These are phyloP conservation scores for Camillea tinctor DNA, from an alignment of 2,329 filamentous ascomycete species.

Conservation along the genomic window DNA sequence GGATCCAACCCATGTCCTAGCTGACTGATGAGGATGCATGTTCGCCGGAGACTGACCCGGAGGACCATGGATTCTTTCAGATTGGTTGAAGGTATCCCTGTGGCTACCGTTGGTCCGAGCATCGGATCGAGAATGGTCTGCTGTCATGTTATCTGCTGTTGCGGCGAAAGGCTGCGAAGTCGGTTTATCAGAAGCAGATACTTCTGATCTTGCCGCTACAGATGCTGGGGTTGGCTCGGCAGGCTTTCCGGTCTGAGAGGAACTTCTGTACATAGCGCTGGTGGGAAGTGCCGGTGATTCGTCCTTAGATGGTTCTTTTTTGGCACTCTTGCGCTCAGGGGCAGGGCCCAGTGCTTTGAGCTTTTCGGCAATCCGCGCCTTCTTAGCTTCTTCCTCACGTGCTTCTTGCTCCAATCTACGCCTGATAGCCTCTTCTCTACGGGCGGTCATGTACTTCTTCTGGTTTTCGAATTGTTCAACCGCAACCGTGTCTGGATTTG, in stretches of 20 bases:
- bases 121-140: background rate
- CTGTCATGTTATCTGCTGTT: background rate
- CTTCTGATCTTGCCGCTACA: constrained; percentile 21
- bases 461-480: constrained; percentile 59
- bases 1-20: constrained; percentile 28
- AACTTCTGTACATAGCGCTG: no score
- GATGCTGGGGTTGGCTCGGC: constrained; percentile 27
- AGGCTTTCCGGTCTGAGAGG: background rate
- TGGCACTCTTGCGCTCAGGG: constrained; percentile 58
- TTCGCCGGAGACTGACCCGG: constrained; percentile 10
- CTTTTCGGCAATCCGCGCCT: constrained; percentile 70
- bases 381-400: constrained; percentile 68
- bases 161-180: background rate
- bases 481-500: constrained; percentile 27
- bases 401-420: constrained; percentile 67
- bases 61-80: constrained; percentile 11
- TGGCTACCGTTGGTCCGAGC: constrained; percentile 32
- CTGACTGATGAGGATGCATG: constrained; percentile 32
- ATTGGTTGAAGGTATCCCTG: constrained; percentile 30
- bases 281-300: constrained; percentile 4
- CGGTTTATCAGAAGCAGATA: constrained; percentile 8
- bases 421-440: constrained; percentile 67
- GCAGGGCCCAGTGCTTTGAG: constrained; percentile 67
- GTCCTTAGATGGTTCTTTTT: constrained; percentile 49
- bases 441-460: constrained; percentile 72